Evolutionary conservation across 2,329 filamentous ascomycete genomes (phyloP).

Genomic region (Beauveria sp.): DNA sequence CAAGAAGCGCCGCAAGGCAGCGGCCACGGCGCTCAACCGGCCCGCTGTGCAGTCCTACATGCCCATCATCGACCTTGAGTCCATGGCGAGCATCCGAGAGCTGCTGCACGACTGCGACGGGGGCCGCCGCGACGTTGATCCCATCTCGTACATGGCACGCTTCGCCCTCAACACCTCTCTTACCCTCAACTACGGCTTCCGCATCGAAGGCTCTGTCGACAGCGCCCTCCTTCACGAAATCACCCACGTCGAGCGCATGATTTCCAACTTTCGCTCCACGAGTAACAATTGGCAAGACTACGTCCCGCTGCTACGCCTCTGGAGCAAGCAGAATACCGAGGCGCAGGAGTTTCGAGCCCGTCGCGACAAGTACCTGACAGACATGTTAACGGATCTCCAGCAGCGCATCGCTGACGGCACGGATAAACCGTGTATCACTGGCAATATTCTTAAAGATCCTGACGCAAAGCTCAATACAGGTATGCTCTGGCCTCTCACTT

Average conservation of each 20-base stretch:
- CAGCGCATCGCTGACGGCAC: constrained; percentile 30
- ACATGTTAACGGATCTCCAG: constrained; percentile 53
- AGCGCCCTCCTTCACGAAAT: constrained; percentile 65
- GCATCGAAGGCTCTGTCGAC: constrained; percentile 63
- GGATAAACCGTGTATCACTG: constrained; percentile 34
- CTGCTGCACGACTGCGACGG: constrained; percentile 56
- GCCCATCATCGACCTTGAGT: constrained; percentile 74
- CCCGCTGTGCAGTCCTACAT: constrained; percentile 72
- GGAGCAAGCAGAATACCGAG: constrained; percentile 52
- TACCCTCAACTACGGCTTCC: constrained; percentile 71
- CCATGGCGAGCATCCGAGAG: constrained; percentile 63
- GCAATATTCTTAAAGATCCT: constrained; percentile 47
- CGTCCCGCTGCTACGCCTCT: constrained; percentile 63
- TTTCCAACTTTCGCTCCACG: constrained; percentile 69
- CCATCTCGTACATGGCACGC: constrained; percentile 64
- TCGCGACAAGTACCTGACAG: constrained; percentile 59
- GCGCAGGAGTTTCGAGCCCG: constrained; percentile 60
- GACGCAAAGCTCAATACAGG: constrained; percentile 33
- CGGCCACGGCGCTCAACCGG: constrained; percentile 69
- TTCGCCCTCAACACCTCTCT: constrained; percentile 71
- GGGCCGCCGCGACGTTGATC: constrained; percentile 59
- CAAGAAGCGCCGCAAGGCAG: constrained; percentile 68
- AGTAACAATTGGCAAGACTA: constrained; percentile 84
- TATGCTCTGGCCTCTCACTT: constrained; percentile 7
- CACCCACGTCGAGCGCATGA: constrained; percentile 63